Evolutionary conservation across 129 eudicot species (phyloP), one percentile per base, ranked within the genome.

Genomic region (Artemisia tridentata): DNA sequence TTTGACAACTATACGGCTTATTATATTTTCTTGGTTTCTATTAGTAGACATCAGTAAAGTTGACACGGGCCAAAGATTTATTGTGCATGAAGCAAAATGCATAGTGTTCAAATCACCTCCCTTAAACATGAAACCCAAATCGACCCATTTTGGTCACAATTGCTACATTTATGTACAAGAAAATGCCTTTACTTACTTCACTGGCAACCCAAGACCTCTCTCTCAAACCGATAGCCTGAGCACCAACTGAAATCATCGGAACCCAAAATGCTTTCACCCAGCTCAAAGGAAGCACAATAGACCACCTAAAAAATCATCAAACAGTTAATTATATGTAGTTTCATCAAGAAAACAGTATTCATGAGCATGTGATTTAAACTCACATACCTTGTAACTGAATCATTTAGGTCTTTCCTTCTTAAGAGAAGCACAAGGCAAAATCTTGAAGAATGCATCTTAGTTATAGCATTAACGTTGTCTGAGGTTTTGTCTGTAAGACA

Each of bases 221-320:
- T 73, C 96, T 88, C 63, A 95, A 78, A 69, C 99, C 99, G 41
- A 90, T 88, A 71, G 96, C 89, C 43, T 59, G 82, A 50, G 89
- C 97, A 72, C 99, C 99, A 68, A 60, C 62, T 54, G 97, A 84
- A 43, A 90, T 71, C 14, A 95, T 74, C 59, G 91, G 76, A 71
- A 80, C 70, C 99, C 99, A 95, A 82, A 95, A 95, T 72, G 84
- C 81, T 81, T 84, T 90, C 64, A 86, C 85, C 99, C 99, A 95
- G 75, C 89, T 81, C 57, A 90, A 46, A 25, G 99, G 99, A 46
- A 95, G 89, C 77, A 95, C 64, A 61, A 95, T 83, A 17, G 96
- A 82, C 86, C 95, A 95, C 75, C 97, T 95, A 80, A 48, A 76
- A 68, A 71, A 15, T 11, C 16, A 58, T 27, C 52, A 63, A 38